Percentiles rank a stretch among this genome's conserved stretches.
Conservation (phyloP, 805 yeast genomes). For the Saturnispora besseyi region DNA sequence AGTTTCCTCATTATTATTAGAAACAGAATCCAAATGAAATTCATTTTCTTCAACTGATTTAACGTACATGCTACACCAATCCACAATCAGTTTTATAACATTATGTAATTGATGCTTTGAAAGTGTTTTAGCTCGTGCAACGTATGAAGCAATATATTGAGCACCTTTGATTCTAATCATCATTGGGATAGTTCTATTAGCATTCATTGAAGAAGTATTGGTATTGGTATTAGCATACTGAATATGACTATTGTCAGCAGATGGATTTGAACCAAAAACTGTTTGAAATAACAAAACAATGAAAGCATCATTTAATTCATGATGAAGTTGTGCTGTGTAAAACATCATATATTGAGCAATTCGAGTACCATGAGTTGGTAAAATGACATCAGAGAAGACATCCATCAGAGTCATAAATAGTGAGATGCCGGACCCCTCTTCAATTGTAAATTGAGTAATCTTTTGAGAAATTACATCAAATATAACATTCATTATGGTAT, state of each 20-base stretch:
- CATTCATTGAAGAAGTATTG: background rate
- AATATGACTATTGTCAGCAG: constrained; percentile 26
- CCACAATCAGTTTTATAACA: constrained; percentile 71
- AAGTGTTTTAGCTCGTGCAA: constrained; percentile 76
- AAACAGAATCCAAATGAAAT: background rate
- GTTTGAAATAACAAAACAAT: constrained; percentile 74
- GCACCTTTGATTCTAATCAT: constrained; percentile 75
- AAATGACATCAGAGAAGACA: constrained; percentile 68
- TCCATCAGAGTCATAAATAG: constrained; percentile 68
- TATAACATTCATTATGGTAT: constrained; percentile 52
- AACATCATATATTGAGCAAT: constrained; percentile 81
- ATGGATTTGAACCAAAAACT: constrained; percentile 63
- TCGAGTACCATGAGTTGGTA: constrained; percentile 88
- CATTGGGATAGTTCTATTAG: constrained; percentile 22
- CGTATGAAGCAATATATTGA: constrained; percentile 84
- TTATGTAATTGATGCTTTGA: constrained; percentile 66
- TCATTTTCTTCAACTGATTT: constrained; percentile 71
- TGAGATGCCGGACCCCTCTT: constrained; percentile 54
- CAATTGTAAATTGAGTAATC: constrained; percentile 42
- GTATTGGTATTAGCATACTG: constrained; percentile 3
- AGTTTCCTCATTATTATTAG: background rate
- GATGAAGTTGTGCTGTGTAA: constrained; percentile 70
- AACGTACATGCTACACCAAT: constrained; percentile 53
- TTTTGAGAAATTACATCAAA: constrained; percentile 41
- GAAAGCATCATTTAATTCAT: constrained; percentile 77